Evolutionary conservation across 306 rosid species (phyloP), one percentile per base, ranked within the genome.

Genomic region (Alnus rubra): DNA sequence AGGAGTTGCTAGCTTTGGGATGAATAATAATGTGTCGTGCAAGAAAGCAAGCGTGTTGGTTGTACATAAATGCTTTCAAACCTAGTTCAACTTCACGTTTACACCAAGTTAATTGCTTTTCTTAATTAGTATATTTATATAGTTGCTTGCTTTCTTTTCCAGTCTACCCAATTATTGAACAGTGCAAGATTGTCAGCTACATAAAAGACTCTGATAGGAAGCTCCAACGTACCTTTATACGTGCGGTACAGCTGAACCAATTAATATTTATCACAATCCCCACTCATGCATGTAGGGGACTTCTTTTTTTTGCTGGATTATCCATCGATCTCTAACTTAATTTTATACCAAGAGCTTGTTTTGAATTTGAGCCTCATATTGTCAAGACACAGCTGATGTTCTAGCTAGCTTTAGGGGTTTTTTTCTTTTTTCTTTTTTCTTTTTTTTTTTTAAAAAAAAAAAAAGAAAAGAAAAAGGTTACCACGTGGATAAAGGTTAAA

Each of bases 51-150:
- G 28, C 28, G 28, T 23, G 28, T 58, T 71, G 74, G 79, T 9
- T 14, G 33, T 23, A 33, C 16, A 44, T 71, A 58, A 76, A 74
- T 78, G 74, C 84, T 82, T 86, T 47, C 7, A 67, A 72, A 16
- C 23, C 42, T 63, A 65, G 81, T 79, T 80, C 73, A 73, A 63
- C 88, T 70, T 82, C 77, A 44, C 91, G 76, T 83, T 19, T 19
- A 87, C 76, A 82, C 62, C 52, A 85, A 84, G 82, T 12, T 23
- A 23, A 23, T 23, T 73, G 45, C 70, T 67, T 73, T 69, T 9
- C 12, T 45, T 73, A 0, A 23, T 71, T 45, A 62, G 63, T 58
- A 72, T 23, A 23, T 23, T 23, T 23, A 23, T 23, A 33, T 68
- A 13, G 16, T 77, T 82, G 78, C 78, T 76, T 18, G 13, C 44